phyloP scores from a whole-genome alignment of 352 stramenopile genomes.

The Pythium pyrilobum region DNA sequence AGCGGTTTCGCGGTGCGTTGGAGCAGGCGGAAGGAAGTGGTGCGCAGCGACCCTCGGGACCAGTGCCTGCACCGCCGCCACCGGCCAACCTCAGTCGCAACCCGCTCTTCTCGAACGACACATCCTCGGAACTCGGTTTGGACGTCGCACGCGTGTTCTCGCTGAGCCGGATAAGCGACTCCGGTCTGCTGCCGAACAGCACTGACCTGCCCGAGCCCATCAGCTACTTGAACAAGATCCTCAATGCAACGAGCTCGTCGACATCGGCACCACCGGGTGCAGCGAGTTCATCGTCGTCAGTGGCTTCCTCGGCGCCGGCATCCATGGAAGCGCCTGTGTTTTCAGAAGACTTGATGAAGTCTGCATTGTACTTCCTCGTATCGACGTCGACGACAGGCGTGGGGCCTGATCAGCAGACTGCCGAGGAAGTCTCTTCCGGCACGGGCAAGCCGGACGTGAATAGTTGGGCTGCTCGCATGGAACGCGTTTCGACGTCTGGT shows the following conservation, averaged over 20 bases:
- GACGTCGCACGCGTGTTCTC: constrained; percentile 21
- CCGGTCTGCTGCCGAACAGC: constrained; percentile 36
- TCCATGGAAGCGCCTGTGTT: constrained; percentile 24
- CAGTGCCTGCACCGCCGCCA: constrained; percentile 5
- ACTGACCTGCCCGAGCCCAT: constrained; percentile 61
- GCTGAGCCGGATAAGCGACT: constrained; percentile 20
- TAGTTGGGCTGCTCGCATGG: constrained; percentile 3
- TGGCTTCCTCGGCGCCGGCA: neutral
- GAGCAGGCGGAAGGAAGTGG: too few species aligned
- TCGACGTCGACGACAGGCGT: constrained; percentile 46
- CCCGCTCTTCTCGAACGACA: constrained; percentile 55
- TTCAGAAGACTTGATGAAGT: constrained; percentile 60
- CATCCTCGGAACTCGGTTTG: constrained; percentile 21
- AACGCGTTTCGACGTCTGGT: constrained; percentile 30
- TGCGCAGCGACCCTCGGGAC: neutral
- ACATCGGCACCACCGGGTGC: neutral
- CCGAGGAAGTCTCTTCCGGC: neutral
- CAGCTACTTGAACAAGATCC: constrained; percentile 41
- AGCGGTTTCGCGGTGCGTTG: constrained; percentile 10
- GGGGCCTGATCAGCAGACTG: constrained; percentile 9
- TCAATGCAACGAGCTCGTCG: constrained; percentile 2
- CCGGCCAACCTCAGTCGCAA: constrained; percentile 21
- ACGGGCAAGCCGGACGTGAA: too few species aligned
- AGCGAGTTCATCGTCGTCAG: neutral
- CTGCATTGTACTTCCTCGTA: constrained; percentile 55